A percentile compares a stretch with the other conserved stretches of the same genome.
phyloP scores from a whole-genome alignment of 2,329 filamentous ascomycete genomes.

The Diaporthe nobilis region DNA sequence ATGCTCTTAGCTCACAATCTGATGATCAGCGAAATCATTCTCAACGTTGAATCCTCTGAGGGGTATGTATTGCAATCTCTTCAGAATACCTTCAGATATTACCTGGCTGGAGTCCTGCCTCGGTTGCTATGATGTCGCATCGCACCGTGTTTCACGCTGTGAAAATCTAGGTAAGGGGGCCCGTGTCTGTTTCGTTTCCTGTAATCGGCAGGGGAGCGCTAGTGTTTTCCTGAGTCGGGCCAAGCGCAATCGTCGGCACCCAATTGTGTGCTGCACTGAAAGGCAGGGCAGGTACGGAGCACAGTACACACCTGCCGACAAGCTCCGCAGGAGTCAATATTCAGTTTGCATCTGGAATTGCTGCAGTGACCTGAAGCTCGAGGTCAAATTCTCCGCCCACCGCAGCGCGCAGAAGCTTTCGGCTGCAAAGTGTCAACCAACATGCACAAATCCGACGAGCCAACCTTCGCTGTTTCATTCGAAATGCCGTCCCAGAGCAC shows the following conservation, averaged over 20 bases:
- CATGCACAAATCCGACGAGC: slow-evolving; percentile 14
- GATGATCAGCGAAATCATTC: background rate
- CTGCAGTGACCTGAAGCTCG: background rate
- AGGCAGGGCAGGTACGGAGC: background rate
- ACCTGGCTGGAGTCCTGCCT: background rate
- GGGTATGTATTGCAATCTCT: background rate
- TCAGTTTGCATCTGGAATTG: background rate
- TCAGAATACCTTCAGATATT: background rate
- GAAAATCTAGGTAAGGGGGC: background rate
- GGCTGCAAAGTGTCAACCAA: slow-evolving; percentile 13
- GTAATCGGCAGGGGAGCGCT: background rate
- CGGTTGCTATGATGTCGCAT: slow-evolving; percentile 9
- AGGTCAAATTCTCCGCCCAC: background rate
- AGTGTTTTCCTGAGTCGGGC: slow-evolving; percentile 8
- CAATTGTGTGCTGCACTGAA: background rate
- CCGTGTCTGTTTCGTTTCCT: slow-evolving; percentile 34
- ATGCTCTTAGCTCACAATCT: background rate
- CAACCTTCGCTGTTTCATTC: slow-evolving; percentile 31
- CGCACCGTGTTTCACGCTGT: slow-evolving; percentile 21
- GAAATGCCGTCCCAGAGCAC: slow-evolving; percentile 26
- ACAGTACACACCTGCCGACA: background rate
- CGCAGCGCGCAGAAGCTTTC: slow-evolving; percentile 14
- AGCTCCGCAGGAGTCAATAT: background rate
- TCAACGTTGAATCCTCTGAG: background rate
- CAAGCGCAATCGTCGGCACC: background rate